Conservation (phyloP, 441 rosid genomes). For the Pelargonium citronellum region DNA sequence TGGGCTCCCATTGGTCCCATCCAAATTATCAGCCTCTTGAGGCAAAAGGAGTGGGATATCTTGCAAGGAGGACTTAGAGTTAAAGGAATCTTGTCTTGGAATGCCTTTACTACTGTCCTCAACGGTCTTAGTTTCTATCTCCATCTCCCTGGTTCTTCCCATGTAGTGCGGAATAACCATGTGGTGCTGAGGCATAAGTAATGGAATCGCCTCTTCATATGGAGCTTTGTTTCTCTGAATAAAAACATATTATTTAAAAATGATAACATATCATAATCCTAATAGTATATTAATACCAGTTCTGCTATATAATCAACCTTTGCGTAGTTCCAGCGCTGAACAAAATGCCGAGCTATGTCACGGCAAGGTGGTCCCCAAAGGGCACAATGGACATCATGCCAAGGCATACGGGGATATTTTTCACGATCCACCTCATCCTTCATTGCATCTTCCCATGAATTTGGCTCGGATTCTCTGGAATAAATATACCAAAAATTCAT, state of each 20-base stretch:
- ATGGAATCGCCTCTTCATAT: conserved; percentile 88
- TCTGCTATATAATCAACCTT: conserved; percentile 46
- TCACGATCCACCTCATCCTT: conserved; percentile 88
- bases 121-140: conserved; percentile 36
- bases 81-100: conserved; percentile 66
- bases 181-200: conserved; percentile 97
- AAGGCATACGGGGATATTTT: conserved; percentile 96
- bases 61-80: conserved; percentile 68
- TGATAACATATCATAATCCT: conserved; percentile 7
- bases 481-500: conserved; percentile 13
- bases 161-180: conserved; percentile 97
- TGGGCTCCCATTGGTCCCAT: conserved; percentile 37
- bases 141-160: conserved; percentile 55
- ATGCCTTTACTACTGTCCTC: conserved; percentile 41
- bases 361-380: conserved; percentile 99
- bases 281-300: neutral
- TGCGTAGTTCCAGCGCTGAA: conserved; percentile 99
- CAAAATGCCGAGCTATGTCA: conserved; percentile 93
- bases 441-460: conserved; percentile 98
- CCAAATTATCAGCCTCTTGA: conserved; percentile 62
- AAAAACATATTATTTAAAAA: conserved; percentile 14
- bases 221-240: conserved; percentile 92
- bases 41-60: conserved; percentile 94
- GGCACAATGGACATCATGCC: conserved; percentile 99
- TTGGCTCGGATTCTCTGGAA: conserved; percentile 95